Percentiles rank a stretch among this genome's conserved stretches.
Conservation (phyloP, 352 stramenopile species). For the Elongisporangium senticosum region DNA sequence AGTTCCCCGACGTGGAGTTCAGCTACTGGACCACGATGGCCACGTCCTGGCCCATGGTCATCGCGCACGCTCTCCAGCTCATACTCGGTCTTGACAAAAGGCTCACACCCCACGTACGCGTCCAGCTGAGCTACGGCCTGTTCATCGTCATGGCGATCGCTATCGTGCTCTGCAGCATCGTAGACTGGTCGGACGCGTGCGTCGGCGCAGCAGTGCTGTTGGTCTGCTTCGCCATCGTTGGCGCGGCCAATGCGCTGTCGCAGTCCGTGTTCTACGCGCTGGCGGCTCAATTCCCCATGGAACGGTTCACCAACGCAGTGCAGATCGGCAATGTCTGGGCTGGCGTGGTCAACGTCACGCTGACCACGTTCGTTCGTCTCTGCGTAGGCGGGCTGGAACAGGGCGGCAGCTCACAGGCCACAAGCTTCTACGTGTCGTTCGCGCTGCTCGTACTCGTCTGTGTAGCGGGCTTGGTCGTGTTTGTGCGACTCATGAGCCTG, state of each 20-base stretch:
- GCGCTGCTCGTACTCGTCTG: slow-evolving; percentile 42
- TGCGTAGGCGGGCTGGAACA: slow-evolving; percentile 35
- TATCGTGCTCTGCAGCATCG: slow-evolving; percentile 59
- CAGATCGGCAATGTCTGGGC: slow-evolving; percentile 56
- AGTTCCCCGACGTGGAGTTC: slow-evolving; percentile 46
- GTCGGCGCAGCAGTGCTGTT: slow-evolving; percentile 46
- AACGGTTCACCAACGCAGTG: slow-evolving; percentile 61
- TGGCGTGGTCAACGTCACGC: slow-evolving; percentile 47
- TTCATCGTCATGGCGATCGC: slow-evolving; percentile 45
- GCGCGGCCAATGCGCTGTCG: slow-evolving; percentile 47
- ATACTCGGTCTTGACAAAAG: slow-evolving; percentile 39
- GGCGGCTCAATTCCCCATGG: slow-evolving; percentile 49
- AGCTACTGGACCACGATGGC: slow-evolving; percentile 44
- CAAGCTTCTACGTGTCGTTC: slow-evolving; percentile 65
- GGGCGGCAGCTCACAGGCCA: slow-evolving; percentile 23
- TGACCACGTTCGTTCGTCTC: slow-evolving; percentile 43
- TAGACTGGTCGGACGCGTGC: slow-evolving; percentile 37
- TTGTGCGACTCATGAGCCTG: slow-evolving; percentile 24
- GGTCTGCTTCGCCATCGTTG: slow-evolving; percentile 41
- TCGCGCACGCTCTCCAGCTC: slow-evolving; percentile 39
- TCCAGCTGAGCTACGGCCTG: slow-evolving; percentile 43
- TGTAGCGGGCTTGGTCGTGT: slow-evolving; percentile 35
- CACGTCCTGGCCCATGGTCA: slow-evolving; percentile 41
- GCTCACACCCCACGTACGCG: slow-evolving; percentile 30
- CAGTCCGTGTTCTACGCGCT: slow-evolving; percentile 57